Percentiles rank a stretch among this genome's conserved stretches.
These are phyloP conservation scores for Ramalina peruviana DNA, from an alignment of 495 filamentous ascomycete species.

Conservation along the genomic window DNA sequence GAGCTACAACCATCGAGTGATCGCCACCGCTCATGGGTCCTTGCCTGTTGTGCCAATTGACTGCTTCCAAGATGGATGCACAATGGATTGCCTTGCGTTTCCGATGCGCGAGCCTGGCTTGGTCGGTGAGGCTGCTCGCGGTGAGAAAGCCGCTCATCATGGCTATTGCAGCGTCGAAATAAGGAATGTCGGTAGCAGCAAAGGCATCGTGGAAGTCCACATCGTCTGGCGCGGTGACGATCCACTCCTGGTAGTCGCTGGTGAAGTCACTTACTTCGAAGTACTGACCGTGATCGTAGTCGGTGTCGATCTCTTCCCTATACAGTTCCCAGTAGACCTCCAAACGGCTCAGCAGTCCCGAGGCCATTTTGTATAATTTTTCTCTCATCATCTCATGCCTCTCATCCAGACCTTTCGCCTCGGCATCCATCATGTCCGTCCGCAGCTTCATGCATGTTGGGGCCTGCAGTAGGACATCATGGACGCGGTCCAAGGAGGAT, in stretches of 20 bases:
- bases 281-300: neutral
- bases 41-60: neutral
- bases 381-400: neutral
- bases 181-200: neutral
- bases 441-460: neutral
- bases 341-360: neutral
- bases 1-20: neutral
- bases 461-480: conserved; percentile 1
- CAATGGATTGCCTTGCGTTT: conserved; percentile 2
- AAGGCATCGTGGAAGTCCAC: neutral
- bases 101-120: neutral
- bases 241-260: neutral
- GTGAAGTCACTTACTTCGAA: neutral
- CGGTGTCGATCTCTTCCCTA: neutral
- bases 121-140: too few species aligned
- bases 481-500: neutral
- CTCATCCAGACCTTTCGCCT: neutral
- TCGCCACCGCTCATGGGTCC: neutral
- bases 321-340: neutral
- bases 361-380: neutral
- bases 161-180: neutral
- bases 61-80: neutral
- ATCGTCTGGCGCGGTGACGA: neutral
- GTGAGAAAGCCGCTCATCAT: neutral
- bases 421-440: neutral